These are phyloP conservation scores for Neonectria hederae DNA, from an alignment of 2,329 filamentous ascomycete genomes.

Conservation along the genomic window DNA sequence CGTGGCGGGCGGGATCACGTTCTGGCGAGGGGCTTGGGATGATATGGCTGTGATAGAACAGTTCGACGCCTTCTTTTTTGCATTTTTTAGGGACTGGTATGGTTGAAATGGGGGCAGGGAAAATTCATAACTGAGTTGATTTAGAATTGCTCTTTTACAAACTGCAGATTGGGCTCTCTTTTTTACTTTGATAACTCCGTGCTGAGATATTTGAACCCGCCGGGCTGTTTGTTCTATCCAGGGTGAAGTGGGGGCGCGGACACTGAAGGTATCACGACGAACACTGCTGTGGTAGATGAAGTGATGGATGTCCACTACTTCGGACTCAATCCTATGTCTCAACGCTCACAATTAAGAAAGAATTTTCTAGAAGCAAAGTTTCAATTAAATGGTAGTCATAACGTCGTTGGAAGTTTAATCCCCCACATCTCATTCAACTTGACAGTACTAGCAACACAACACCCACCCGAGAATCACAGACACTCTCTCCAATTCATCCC, in stretches of 20 bases:
- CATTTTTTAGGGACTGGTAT: conserved; percentile 23
- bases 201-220: conserved; percentile 2
- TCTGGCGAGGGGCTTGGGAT: conserved; percentile 67
- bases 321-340: not conserved
- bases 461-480: conserved; percentile 38
- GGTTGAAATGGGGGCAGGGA: fast-evolving
- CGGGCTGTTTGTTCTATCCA: not conserved
- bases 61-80: conserved; percentile 58
- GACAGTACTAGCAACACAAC: conserved; percentile 24
- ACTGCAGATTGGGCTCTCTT: not conserved
- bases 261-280: not conserved
- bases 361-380: not conserved
- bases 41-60: conserved; percentile 63
- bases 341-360: not conserved
- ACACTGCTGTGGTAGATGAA: not conserved
- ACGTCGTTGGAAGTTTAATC: conserved; percentile 13
- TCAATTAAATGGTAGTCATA: conserved; percentile 9
- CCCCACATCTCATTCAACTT: conserved; percentile 33
- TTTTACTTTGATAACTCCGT: not conserved
- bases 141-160: not conserved
- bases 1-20: conserved; percentile 76
- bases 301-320: not conserved
- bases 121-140: conserved; percentile 11
- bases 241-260: not conserved
- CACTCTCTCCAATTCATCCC: conserved; percentile 20